A percentile compares a stretch with the other conserved stretches of the same genome.
Conservation (phyloP, 2,329 filamentous ascomycete genomes). For the Colletotrichum australisinense region DNA sequence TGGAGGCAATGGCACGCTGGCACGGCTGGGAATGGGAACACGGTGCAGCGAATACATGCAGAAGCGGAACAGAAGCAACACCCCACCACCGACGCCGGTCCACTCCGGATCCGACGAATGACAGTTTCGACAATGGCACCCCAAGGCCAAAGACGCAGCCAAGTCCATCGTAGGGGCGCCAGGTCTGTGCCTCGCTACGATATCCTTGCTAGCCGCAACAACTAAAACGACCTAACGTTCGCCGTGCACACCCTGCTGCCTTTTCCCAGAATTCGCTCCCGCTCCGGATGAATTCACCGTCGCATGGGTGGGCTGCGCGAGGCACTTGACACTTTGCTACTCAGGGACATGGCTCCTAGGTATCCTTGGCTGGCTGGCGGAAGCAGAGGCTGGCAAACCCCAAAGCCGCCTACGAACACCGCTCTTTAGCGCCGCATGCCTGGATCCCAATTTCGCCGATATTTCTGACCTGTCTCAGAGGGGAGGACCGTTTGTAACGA, state of each 20-base stretch:
- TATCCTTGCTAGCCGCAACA: slow-evolving; percentile 33
- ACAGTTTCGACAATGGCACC: slow-evolving; percentile 22
- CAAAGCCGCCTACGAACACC: slow-evolving; percentile 5
- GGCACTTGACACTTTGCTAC: slow-evolving; percentile 33
- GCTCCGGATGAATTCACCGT: slow-evolving; percentile 34
- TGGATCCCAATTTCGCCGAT: slow-evolving; percentile 3
- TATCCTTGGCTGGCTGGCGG: slow-evolving; percentile 7
- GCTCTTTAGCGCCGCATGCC: neutral
- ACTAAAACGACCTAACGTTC: slow-evolving; percentile 33
- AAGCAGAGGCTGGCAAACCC: slow-evolving; percentile 1
- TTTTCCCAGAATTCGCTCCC: slow-evolving; percentile 29
- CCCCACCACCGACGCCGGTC: slow-evolving; percentile 5
- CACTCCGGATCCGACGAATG: slow-evolving; percentile 20
- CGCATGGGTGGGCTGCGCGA: slow-evolving; percentile 32
- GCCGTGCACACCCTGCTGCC: slow-evolving; percentile 23
- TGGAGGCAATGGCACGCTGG: slow-evolving; percentile 23
- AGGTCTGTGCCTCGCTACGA: slow-evolving; percentile 15
- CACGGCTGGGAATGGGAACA: slow-evolving; percentile 28
- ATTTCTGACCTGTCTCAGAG: slow-evolving; percentile 6
- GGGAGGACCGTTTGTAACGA: neutral
- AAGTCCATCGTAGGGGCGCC: slow-evolving; percentile 25
- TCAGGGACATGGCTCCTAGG: slow-evolving; percentile 27
- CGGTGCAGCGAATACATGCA: slow-evolving; percentile 32
- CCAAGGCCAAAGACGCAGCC: slow-evolving; percentile 16
- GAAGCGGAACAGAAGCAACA: slow-evolving; percentile 24